Evolutionary conservation across 306 rosid species (phyloP), one percentile per base, ranked within the genome.

Genomic region (Cicer judaicum): DNA sequence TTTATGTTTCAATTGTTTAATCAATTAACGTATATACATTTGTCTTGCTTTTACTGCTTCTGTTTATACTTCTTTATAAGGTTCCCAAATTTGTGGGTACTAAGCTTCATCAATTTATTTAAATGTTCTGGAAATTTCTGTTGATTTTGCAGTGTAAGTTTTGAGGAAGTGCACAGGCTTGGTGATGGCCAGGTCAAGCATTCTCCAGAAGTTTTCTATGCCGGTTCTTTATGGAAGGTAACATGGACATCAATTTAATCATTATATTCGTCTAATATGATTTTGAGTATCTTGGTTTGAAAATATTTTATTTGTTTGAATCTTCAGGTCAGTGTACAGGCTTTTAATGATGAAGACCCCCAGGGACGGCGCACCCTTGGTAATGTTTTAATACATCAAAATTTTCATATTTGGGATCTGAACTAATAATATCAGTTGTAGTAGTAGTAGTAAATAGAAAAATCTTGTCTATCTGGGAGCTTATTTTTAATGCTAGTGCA

Each of bases 221-320:
- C 97, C 68, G 99, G 99, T 81, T 94, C 99, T 81, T 67, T 92
- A 61, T 94, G 99, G 99, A 94, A 94, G 99, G 99, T 90, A 80
- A 80, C 77, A 48, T 46, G 69, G 70, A 76, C 66, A 50, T 68
- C 77, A 79, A 52, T 74, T 79, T 79, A n/a, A 52, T 64, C 49
- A 61, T 62, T 39, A 40, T 67, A 67, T 74, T 43, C 46, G 21
- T 71, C 72, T 44, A 64, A 78, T 46, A 70, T 52, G 65, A 48
- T 57, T 24, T 63, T 77, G 53, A n/a, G 46, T 80, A 60, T 70
- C n/a, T 72, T 74, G 36, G 72, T 76, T 75, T 68, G 72, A 68
- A 47, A 73, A 71, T 8, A 65, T 43, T 77, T 71, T 76, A 57
- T 74, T 54, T 85, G 63, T 75, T 80, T 81, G 15, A 59, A 76